Conservation (phyloP, 1,284 basidiomycete species). For the Waitea zeae region DNA sequence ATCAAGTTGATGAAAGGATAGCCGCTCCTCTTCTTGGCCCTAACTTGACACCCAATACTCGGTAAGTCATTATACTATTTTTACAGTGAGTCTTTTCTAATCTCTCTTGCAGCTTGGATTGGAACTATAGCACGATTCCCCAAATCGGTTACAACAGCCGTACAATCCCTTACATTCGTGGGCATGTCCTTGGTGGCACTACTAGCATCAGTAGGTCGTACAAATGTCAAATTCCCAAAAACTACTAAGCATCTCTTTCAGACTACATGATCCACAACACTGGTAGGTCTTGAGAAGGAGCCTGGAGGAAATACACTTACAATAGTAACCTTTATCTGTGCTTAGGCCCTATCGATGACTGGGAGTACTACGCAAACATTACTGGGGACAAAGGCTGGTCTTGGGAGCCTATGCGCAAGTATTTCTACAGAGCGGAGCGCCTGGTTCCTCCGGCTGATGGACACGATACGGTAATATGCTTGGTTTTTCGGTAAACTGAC, state of each 20-base stretch:
- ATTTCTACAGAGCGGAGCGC: no score
- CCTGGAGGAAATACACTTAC: no score
- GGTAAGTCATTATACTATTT: conserved; percentile 6
- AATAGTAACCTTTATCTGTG: no score
- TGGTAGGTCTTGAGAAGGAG: no score
- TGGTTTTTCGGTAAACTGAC: background rate
- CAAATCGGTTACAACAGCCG: conserved; percentile 15
- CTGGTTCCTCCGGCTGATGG: background rate
- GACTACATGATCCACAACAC: conserved; percentile 23
- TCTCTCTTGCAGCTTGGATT: conserved; percentile 12
- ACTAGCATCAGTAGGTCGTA: conserved; percentile 17
- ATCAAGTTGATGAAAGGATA: background rate
- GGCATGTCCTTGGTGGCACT: conserved; percentile 19
- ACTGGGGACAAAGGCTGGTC: conserved; percentile 15
- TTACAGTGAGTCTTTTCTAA: conserved; percentile 9
- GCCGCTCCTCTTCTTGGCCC: background rate
- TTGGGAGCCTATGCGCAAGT: background rate
- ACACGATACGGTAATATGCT: background rate
- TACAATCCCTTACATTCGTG: conserved; percentile 13
- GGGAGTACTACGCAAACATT: conserved; percentile 17
- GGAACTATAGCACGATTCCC: conserved; percentile 16
- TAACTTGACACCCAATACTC: background rate
- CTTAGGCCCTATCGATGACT: conserved; percentile 23
- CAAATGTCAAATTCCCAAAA: background rate
- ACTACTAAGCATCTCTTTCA: conserved; percentile 6